These are phyloP conservation scores for Chlorophyllum brunneum DNA, from an alignment of 768 basidiomycete genomes.

Conservation along the genomic window DNA sequence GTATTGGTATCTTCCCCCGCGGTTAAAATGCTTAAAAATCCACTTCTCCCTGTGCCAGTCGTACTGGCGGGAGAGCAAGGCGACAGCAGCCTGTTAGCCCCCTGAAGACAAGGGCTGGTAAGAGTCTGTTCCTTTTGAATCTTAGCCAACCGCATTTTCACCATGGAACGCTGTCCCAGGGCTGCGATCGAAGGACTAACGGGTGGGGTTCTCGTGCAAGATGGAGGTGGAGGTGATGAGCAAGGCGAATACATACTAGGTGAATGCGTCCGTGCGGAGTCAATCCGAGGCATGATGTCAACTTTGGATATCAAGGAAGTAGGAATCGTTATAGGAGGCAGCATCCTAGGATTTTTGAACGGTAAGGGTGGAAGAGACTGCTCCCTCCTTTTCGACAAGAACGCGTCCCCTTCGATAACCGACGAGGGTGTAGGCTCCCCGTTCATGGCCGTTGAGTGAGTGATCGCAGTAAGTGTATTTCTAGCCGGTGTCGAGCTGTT, in stretches of 20 bases:
- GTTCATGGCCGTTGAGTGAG: too few relatives aligned
- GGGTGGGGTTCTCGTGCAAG: constrained; percentile 9
- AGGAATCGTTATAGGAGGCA: constrained; percentile 17
- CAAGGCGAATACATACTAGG: constrained; percentile 23
- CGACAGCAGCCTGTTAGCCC: constrained; percentile 3
- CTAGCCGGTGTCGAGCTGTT: too few relatives aligned
- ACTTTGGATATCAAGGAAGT: constrained; percentile 5
- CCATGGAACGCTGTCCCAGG: constrained; percentile 57
- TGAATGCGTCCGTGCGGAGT: constrained; percentile 16
- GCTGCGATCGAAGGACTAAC: constrained; percentile 60
- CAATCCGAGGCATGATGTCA: constrained; percentile 8
- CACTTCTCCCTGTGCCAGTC: constrained; percentile 1
- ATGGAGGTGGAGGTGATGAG: constrained; percentile 4
- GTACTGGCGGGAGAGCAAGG: constrained; percentile 1
- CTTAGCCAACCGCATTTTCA: constrained; percentile 62
- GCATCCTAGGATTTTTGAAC: constrained; percentile 10
- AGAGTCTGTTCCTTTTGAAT: constrained; percentile 37
- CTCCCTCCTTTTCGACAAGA: constrained; percentile 19
- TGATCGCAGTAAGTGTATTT: not conserved
- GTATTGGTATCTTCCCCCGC: not conserved
- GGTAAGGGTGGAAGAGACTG: constrained; percentile 31
- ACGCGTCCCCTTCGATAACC: not conserved
- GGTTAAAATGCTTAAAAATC: constrained; percentile 1
- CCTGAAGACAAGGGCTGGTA: constrained; percentile 12
- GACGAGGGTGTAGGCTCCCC: not conserved